phyloP scores from a whole-genome alignment of 495 filamentous ascomycete genomes.

The Trichoderma asperelloides region DNA sequence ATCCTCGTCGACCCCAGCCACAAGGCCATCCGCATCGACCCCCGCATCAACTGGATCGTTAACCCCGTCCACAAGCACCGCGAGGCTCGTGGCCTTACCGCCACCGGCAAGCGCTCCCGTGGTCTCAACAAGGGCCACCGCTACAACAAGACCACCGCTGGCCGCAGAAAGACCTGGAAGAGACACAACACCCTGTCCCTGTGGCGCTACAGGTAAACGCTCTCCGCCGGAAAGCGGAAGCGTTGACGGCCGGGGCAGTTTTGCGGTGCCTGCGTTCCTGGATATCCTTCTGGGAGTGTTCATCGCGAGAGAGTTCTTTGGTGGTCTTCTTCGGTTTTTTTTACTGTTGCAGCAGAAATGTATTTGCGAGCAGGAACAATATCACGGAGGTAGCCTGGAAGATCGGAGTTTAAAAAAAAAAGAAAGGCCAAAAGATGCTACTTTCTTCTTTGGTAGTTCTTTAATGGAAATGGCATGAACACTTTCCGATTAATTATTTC shows the following conservation, averaged over 20 bases:
- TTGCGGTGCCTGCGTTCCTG: neutral
- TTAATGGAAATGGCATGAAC: constrained; percentile 5
- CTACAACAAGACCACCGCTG: constrained; percentile 94
- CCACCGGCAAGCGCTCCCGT: constrained; percentile 97
- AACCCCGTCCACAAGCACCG: constrained; percentile 99
- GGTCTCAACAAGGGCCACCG: constrained; percentile 97
- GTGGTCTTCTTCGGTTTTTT: neutral
- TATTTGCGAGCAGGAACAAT: neutral
- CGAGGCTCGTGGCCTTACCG: constrained; percentile 89
- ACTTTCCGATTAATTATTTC: neutral
- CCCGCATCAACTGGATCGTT: constrained; percentile 99
- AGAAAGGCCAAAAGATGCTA: neutral
- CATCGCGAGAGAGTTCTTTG: neutral
- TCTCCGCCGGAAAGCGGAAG: neutral
- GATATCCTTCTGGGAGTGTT: neutral
- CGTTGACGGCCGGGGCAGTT: neutral
- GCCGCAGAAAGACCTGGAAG: constrained; percentile 99
- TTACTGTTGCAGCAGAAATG: neutral
- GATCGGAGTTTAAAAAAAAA: neutral
- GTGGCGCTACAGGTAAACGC: constrained; percentile 68
- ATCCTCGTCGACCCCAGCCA: constrained; percentile 99
- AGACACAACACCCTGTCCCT: constrained; percentile 94
- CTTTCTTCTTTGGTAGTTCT: neutral
- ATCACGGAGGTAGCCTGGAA: neutral
- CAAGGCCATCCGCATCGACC: constrained; percentile 98